Conservation (phyloP, 768 basidiomycete genomes). For the Rhodotorula sphaerocarpa region DNA sequence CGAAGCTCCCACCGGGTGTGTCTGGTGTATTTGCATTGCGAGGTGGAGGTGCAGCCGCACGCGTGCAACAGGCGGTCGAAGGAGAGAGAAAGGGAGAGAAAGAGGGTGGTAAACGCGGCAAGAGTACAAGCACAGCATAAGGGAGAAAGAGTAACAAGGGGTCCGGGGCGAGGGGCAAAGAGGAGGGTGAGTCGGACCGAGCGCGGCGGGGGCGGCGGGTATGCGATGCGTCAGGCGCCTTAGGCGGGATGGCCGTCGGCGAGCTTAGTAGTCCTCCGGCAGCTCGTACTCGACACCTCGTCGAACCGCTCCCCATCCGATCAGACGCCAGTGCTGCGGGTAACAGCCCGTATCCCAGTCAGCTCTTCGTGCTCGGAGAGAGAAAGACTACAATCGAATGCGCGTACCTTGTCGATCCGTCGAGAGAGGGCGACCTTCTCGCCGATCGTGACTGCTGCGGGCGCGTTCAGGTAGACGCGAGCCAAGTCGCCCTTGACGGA, state of each 20-base stretch:
- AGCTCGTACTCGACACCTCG: constrained; percentile 31
- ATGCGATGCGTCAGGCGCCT: no score
- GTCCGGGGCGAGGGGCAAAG: background rate
- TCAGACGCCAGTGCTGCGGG: constrained; percentile 35
- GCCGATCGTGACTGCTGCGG: constrained; percentile 90
- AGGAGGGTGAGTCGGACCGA: no score
- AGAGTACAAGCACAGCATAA: no score
- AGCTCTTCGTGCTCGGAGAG: background rate
- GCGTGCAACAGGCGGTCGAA: no score
- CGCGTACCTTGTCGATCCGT: constrained; percentile 69
- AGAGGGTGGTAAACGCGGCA: no score
- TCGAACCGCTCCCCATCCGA: constrained; percentile 34
- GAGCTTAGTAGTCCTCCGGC: constrained; percentile 20
- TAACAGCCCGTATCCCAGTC: background rate
- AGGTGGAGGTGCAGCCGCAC: no score
- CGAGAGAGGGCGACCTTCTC: constrained; percentile 95
- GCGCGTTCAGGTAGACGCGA: constrained; percentile 83
- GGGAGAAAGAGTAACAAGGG: background rate
- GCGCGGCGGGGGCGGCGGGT: no score
- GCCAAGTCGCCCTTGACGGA: constrained; percentile 87
- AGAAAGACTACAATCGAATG: constrained; percentile 50
- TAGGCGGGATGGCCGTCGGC: background rate
- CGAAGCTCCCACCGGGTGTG: no score
- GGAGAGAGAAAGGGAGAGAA: no score
- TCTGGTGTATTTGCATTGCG: no score